A percentile compares a stretch with the other conserved stretches of the same genome.
Conservation (phyloP, 225 moss, liverwort and hornwort genomes). For the Thuidium tamariscinum region DNA sequence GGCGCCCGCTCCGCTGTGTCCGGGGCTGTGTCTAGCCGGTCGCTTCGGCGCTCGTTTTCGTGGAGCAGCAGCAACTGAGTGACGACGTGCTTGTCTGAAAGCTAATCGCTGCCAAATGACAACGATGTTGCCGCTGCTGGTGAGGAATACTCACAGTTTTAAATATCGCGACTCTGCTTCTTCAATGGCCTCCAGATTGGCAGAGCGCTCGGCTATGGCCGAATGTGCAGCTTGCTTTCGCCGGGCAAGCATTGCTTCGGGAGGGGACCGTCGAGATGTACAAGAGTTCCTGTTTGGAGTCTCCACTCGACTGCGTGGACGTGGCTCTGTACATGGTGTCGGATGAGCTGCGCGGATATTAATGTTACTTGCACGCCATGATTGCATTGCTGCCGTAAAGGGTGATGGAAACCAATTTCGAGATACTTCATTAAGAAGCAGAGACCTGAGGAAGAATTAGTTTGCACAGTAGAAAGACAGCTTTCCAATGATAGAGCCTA, state of each 20-base stretch:
- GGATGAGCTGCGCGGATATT: background rate
- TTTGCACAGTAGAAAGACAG: background rate
- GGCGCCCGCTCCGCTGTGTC: constrained; percentile 13
- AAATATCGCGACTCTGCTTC: background rate
- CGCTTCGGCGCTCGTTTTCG: constrained; percentile 9
- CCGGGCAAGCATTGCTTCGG: background rate
- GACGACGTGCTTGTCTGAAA: background rate
- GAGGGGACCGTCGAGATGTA: background rate
- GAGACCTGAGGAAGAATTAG: background rate
- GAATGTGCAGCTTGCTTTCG: background rate
- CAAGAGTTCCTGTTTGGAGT: background rate
- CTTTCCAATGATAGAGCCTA: constrained; percentile 14
- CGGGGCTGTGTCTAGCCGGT: background rate
- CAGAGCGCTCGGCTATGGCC: background rate
- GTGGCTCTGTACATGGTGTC: background rate
- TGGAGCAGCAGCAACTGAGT: constrained; percentile 18
- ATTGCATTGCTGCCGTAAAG: background rate
- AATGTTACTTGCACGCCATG: background rate
- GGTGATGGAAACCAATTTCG: background rate
- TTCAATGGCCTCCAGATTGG: background rate
- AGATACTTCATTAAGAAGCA: background rate
- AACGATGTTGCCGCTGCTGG: background rate
- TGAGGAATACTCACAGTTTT: background rate
- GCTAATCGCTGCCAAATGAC: background rate
- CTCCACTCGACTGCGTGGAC: background rate